These are phyloP conservation scores for Gymnopilus junonius DNA, from an alignment of 768 basidiomycete species.

Conservation along the genomic window DNA sequence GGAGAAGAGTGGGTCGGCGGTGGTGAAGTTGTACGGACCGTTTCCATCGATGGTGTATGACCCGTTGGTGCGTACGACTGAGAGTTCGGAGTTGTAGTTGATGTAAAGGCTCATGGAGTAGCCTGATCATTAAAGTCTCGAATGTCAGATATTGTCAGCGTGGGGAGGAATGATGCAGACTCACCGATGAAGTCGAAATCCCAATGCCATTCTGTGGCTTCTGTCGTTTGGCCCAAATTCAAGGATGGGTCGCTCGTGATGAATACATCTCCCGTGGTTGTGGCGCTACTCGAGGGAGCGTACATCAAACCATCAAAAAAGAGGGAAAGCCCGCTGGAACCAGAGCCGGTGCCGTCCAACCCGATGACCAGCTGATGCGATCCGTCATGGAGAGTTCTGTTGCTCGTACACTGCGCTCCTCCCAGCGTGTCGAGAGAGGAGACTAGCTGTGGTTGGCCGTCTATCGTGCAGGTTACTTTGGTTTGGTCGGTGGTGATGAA, in stretches of 20 bases:
- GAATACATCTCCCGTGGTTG: neutral
- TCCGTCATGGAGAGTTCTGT: neutral
- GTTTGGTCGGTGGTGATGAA: neutral
- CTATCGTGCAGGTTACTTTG: neutral
- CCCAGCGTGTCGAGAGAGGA: neutral
- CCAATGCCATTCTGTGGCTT: neutral
- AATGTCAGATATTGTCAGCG: too few relatives aligned
- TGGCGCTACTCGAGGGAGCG: neutral
- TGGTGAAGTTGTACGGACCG: neutral
- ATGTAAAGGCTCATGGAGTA: neutral
- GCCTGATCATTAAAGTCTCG: neutral
- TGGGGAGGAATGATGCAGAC: neutral
- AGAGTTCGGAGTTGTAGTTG: neutral
- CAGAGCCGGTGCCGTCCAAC: neutral
- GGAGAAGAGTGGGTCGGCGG: neutral
- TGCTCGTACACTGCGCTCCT: neutral
- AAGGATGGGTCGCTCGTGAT: neutral
- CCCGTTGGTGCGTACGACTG: neutral
- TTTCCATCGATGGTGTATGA: neutral
- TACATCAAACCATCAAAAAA: neutral
- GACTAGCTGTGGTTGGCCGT: neutral
- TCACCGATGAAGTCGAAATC: neutral
- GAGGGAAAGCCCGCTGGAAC: neutral
- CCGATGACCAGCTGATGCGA: neutral
- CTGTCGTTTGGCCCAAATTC: neutral